Evolutionary conservation across 768 basidiomycete species (phyloP).

Genomic region (Pleurotus salmoneostramineus): DNA sequence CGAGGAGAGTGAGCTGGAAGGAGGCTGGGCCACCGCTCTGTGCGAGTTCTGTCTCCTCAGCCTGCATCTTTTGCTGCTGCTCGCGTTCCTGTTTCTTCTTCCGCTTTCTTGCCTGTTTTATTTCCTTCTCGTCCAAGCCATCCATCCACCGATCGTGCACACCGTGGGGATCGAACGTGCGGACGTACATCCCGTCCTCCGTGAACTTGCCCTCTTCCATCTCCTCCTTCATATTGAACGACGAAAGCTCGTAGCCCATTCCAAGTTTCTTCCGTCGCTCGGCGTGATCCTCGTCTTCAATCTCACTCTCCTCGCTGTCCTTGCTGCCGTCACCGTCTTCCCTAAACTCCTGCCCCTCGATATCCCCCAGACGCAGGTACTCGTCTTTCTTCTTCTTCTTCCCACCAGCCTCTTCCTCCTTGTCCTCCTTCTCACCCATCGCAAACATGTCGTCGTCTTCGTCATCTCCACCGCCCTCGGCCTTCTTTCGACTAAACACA

Average conservation of each 20-base stretch:
- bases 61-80: constrained; percentile 63
- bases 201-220: constrained; percentile 98
- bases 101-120: constrained; percentile 73
- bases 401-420: constrained; percentile 31
- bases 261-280: constrained; percentile 70
- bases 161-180: constrained; percentile 84
- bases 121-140: constrained; percentile 78
- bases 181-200: constrained; percentile 86
- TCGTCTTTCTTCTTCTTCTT: constrained; percentile 62
- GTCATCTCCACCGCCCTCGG: constrained; percentile 42
- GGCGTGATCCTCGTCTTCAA: constrained; percentile 79
- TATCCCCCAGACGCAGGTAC: constrained; percentile 86
- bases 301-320: constrained; percentile 38
- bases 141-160: constrained; percentile 97
- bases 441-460: constrained; percentile 84
- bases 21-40: constrained; percentile 62
- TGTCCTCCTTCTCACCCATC: constrained; percentile 54
- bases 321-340: constrained; percentile 38
- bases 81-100: constrained; percentile 74
- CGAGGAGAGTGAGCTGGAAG: constrained; percentile 65
- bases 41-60: constrained; percentile 72
- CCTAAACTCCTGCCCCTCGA: constrained; percentile 94
- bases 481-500: constrained; percentile 73
- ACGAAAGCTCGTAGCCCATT: constrained; percentile 92
- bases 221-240: constrained; percentile 99